Evolutionary conservation across 345 rosid genomes (phyloP).

Genomic region (Mallotus nudiflorus): DNA sequence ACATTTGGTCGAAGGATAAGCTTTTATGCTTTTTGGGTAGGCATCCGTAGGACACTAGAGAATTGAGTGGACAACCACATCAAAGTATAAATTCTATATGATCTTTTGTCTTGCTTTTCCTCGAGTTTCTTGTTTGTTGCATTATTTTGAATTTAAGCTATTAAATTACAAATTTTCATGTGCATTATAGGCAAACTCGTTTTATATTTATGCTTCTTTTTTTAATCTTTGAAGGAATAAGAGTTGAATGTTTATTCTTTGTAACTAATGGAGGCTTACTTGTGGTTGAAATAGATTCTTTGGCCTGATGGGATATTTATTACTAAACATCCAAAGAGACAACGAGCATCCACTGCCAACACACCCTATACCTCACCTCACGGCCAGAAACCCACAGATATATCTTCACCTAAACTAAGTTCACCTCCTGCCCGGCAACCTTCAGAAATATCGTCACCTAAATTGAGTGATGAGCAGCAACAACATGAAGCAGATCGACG

Average conservation of each 20-base stretch:
- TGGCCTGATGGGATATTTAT: constrained; percentile 99
- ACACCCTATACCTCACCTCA: constrained; percentile 23
- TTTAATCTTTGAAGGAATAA: not conserved
- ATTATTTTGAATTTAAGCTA: not conserved
- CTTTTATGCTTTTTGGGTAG: not conserved
- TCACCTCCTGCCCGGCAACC: constrained; percentile 35
- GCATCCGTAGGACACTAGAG: not conserved
- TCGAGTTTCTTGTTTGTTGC: not conserved
- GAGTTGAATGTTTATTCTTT: not conserved
- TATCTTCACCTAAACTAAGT: constrained; percentile 22
- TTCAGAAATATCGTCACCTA: constrained; percentile 44
- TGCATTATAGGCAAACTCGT: not conserved
- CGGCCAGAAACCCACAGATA: constrained; percentile 11
- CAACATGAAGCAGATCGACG: constrained; percentile 73
- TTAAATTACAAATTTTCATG: not conserved
- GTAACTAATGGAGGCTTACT: constrained; percentile 9
- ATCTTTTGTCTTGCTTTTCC: not conserved
- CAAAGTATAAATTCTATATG: not conserved
- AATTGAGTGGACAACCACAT: not conserved
- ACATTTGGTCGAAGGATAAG: not conserved
- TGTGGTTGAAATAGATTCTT: constrained; percentile 58
- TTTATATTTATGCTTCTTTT: constrained; percentile 2
- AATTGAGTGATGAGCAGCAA: constrained; percentile 54
- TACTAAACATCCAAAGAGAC: constrained; percentile 88
- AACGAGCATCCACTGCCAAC: constrained; percentile 38